These are phyloP conservation scores for Vanderwaltozyma verrucispora DNA, from an alignment of 805 yeast genomes.

Conservation along the genomic window DNA sequence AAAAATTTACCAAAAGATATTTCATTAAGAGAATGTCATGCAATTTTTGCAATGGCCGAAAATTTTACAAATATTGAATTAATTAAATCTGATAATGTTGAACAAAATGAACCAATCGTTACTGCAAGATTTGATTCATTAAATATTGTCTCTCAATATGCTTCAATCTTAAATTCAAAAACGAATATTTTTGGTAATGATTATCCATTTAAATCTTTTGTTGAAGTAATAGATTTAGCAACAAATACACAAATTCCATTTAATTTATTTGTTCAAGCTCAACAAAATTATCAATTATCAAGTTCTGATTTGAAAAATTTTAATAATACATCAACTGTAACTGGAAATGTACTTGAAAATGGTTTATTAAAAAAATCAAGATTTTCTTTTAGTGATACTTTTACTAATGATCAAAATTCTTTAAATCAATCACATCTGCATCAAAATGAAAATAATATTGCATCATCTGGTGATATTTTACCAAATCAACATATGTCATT, in stretches of 20 bases:
- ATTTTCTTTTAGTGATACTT: constrained; percentile 60
- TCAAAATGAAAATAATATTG: neutral
- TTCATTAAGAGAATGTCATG: constrained; percentile 52
- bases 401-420: constrained; percentile 23
- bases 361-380: constrained; percentile 53
- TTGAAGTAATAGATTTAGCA: constrained; percentile 33
- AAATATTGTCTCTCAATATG: constrained; percentile 34
- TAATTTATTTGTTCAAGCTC: constrained; percentile 1
- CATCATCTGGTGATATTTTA: neutral
- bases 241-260: constrained; percentile 21
- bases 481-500: neutral
- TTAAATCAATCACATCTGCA: constrained; percentile 4
- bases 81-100: constrained; percentile 25
- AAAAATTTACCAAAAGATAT: constrained; percentile 56
- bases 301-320: constrained; percentile 1
- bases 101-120: constrained; percentile 3
- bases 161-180: constrained; percentile 33
- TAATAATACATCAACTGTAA: constrained; percentile 6
- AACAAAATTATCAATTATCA: constrained; percentile 4
- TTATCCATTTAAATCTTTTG: constrained; percentile 30
- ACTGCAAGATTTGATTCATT: constrained; percentile 32
- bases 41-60: constrained; percentile 58
- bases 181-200: constrained; percentile 40
- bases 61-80: constrained; percentile 48
- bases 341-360: constrained; percentile 24